Conservation (phyloP, 495 filamentous ascomycete genomes). For the Bacidia rubella region DNA sequence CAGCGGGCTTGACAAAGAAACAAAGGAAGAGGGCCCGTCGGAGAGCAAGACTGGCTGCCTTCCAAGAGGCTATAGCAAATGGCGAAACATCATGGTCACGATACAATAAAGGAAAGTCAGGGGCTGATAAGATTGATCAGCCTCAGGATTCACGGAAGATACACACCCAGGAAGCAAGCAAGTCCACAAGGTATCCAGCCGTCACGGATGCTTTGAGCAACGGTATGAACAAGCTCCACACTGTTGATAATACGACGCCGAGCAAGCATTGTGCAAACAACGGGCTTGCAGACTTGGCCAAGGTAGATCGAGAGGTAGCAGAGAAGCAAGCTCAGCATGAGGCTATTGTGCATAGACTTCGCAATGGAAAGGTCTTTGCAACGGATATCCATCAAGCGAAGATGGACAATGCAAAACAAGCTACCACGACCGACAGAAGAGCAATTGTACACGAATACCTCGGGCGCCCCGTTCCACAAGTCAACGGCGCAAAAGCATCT, state of each 20-base stretch:
- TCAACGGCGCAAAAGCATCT: neutral
- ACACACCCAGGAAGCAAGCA: neutral
- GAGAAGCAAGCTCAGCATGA: neutral
- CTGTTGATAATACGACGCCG: neutral
- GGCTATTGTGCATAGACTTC: neutral
- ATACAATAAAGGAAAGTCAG: no score
- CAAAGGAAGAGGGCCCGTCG: slow-evolving; percentile 22
- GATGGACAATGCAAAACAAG: neutral
- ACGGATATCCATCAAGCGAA: no score
- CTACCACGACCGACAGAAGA: neutral
- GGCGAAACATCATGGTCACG: neutral
- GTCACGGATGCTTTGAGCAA: neutral
- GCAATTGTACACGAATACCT: slow-evolving; percentile 8
- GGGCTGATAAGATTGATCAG: no score
- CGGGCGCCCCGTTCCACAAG: neutral
- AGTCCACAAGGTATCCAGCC: neutral
- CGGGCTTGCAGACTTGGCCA: neutral
- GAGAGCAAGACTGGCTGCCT: slow-evolving; percentile 15
- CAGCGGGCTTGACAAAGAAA: slow-evolving; percentile 20
- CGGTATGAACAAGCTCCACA: neutral
- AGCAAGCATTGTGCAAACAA: neutral
- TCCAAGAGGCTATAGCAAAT: neutral
- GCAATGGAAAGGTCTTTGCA: neutral
- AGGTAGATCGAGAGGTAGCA: neutral
- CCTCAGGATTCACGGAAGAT: no score